Conservation (phyloP, 139 green algal species). For the Coccomyxa sp. region DNA sequence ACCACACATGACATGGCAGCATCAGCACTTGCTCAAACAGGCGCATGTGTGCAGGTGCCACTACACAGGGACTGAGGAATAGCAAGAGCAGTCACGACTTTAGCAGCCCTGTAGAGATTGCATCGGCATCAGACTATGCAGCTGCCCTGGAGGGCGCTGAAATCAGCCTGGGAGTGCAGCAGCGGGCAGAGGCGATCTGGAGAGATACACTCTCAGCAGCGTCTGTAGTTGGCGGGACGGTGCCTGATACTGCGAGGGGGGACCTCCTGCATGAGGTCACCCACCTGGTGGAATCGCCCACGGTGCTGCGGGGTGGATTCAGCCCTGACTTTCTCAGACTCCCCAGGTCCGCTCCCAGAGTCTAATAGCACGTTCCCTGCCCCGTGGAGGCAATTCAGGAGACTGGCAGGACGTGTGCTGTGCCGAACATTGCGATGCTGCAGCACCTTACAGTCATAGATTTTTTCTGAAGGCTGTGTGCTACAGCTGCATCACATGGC, state of each 20-base stretch:
- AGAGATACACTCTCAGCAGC: slow-evolving; percentile 39
- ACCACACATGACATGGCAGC: no score
- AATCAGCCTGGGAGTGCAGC: slow-evolving; percentile 60
- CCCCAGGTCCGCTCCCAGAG: no score
- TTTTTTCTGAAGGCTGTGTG: no score
- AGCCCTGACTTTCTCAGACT: slow-evolving; percentile 80
- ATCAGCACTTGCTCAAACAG: no score
- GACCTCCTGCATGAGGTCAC: slow-evolving; percentile 81
- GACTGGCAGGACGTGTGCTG: no score
- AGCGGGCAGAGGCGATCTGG: slow-evolving; percentile 71
- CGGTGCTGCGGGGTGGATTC: slow-evolving; percentile 77
- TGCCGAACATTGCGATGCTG: no score
- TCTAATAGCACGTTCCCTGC: no score
- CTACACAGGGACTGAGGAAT: neutral
- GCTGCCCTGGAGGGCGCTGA: neutral
- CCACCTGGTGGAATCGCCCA: slow-evolving; percentile 90
- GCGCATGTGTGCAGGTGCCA: neutral
- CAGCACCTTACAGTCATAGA: no score
- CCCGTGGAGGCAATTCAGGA: no score
- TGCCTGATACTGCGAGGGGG: slow-evolving; percentile 52
- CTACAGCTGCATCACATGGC: no score
- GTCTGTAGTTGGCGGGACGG: slow-evolving; percentile 8
- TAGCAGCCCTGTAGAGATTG: neutral
- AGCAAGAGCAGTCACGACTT: neutral
- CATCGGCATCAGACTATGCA: neutral